These are phyloP conservation scores for Breviolum minutum DNA, from an alignment of 73 alveolate genomes.

Conservation along the genomic window DNA sequence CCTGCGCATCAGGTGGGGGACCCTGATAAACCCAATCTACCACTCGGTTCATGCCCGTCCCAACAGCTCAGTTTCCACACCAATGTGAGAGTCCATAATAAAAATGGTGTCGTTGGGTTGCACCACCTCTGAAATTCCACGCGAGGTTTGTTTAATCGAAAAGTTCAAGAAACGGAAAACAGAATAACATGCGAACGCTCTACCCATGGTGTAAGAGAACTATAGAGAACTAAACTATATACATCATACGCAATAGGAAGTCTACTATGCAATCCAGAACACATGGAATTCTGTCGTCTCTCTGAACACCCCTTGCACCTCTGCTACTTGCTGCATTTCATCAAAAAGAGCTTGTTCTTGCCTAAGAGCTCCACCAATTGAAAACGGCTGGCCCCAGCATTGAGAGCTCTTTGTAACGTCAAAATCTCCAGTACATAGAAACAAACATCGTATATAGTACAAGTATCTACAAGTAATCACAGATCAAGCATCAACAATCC, in stretches of 20 bases:
- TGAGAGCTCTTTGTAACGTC: background rate
- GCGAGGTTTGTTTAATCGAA: background rate
- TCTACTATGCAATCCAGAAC: too few relatives aligned
- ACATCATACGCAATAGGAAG: too few relatives aligned
- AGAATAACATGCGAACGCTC: background rate
- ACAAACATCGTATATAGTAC: background rate
- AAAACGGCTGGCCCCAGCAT: background rate
- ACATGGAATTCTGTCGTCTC: too few relatives aligned
- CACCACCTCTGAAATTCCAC: conserved; percentile 85
- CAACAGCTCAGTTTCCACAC: conserved; percentile 26
- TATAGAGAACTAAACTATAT: too few relatives aligned
- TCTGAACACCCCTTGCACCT: too few relatives aligned
- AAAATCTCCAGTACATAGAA: background rate
- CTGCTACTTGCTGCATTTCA: conserved; percentile 99
- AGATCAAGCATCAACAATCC: too few relatives aligned
- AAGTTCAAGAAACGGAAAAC: background rate
- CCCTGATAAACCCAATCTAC: too few relatives aligned
- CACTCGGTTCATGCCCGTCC: too few relatives aligned
- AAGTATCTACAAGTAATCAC: background rate
- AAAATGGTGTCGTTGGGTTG: conserved; percentile 99
- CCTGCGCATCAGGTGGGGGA: too few relatives aligned
- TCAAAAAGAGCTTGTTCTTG: conserved; percentile 99
- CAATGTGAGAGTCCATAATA: conserved; percentile 99
- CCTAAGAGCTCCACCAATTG: conserved; percentile 7
- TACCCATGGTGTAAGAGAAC: background rate